These are phyloP conservation scores for Curvularia hawaiiensis DNA, from an alignment of 2,329 filamentous ascomycete genomes.

Conservation along the genomic window DNA sequence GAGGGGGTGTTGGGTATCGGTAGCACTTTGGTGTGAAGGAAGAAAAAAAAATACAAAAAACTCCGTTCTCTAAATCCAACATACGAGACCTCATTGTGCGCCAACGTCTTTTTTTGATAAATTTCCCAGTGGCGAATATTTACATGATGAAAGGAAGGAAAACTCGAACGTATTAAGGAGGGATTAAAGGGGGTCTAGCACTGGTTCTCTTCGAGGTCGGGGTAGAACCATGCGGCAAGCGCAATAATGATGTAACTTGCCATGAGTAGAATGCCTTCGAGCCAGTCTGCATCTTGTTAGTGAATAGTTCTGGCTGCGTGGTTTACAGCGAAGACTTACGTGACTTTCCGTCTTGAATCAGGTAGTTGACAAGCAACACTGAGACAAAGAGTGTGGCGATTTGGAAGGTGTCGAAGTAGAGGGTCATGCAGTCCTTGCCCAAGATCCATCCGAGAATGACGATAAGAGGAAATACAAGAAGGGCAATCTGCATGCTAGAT, in stretches of 20 bases:
- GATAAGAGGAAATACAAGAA: conserved; percentile 65
- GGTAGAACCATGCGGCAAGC: conserved; percentile 61
- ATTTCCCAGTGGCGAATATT: neutral
- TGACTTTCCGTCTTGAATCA: conserved; percentile 65
- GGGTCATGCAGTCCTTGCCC: conserved; percentile 67
- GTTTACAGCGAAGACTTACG: conserved; percentile 32
- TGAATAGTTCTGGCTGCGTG: neutral
- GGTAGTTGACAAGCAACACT: conserved; percentile 64
- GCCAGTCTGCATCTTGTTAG: conserved; percentile 53
- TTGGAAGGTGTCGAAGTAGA: conserved; percentile 89
- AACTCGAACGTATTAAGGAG: neutral
- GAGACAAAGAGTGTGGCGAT: conserved; percentile 68
- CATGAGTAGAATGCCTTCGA: conserved; percentile 66
- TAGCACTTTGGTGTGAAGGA: neutral
- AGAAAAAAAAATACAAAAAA: neutral
- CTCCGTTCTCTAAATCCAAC: conserved; percentile 1
- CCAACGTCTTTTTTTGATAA: neutral
- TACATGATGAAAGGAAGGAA: conserved; percentile 1
- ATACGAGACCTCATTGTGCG: neutral
- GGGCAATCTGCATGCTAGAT: conserved; percentile 68
- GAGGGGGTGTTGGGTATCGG: conserved; percentile 15
- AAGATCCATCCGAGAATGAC: conserved; percentile 67
- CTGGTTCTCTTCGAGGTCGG: conserved; percentile 31
- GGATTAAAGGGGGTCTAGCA: conserved; percentile 14
- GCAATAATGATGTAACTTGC: conserved; percentile 67